Conservation (phyloP, 768 basidiomycete species). For the Suillus alpinus region DNA sequence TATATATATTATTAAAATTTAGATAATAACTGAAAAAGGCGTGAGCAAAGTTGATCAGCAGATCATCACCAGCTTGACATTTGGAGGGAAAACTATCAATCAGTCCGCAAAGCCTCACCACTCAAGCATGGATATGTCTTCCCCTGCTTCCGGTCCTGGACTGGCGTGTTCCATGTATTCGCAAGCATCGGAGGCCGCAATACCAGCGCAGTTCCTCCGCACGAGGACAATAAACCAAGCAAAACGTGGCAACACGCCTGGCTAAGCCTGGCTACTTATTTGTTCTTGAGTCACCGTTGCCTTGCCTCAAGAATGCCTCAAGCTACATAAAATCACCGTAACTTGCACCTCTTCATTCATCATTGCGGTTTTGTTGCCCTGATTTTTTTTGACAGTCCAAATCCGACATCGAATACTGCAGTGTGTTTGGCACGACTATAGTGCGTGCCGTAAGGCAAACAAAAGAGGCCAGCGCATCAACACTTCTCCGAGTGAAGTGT, state of each 20-base stretch:
- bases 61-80: slow-evolving; percentile 3
- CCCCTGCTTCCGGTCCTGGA: slow-evolving; percentile 1
- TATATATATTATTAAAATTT: no score
- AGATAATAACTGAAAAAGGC: background rate
- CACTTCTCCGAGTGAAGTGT: slow-evolving; percentile 21
- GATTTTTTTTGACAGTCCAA: slow-evolving; percentile 16
- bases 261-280: slow-evolving; percentile 6
- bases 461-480: slow-evolving; percentile 23
- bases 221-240: slow-evolving; percentile 13
- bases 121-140: slow-evolving; percentile 23
- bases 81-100: slow-evolving; percentile 4
- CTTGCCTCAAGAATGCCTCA: slow-evolving; percentile 9
- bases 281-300: slow-evolving; percentile 13
- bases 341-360: slow-evolving; percentile 2
- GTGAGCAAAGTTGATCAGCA: slow-evolving; percentile 1
- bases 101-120: slow-evolving; percentile 18
- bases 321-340: slow-evolving; percentile 10
- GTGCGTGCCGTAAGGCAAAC: slow-evolving; percentile 30
- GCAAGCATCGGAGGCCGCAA: slow-evolving; percentile 18
- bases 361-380: slow-evolving; percentile 15
- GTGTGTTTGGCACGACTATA: slow-evolving; percentile 19
- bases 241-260: slow-evolving; percentile 15
- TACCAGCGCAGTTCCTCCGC: slow-evolving; percentile 23
- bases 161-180: slow-evolving; percentile 2
- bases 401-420: slow-evolving; percentile 4